These are phyloP conservation scores for Aegle marmelos DNA, from an alignment of 345 rosid genomes.

Conservation along the genomic window DNA sequence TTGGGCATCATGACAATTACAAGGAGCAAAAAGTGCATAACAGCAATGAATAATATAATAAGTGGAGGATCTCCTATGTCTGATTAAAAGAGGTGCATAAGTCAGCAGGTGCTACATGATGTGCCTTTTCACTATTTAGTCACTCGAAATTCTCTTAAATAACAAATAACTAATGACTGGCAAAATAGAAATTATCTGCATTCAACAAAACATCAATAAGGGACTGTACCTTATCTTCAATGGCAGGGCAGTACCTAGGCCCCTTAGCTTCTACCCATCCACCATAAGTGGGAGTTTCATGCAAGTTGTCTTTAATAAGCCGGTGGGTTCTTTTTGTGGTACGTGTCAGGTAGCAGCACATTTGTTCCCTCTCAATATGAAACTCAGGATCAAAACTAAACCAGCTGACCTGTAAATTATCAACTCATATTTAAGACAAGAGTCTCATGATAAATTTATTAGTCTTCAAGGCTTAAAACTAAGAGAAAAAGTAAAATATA, in stretches of 20 bases:
- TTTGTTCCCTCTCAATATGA: conserved; percentile 88
- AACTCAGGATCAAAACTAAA: conserved; percentile 91
- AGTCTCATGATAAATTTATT: conserved; percentile 9
- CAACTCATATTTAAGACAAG: conserved; percentile 20
- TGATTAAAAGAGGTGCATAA: not conserved
- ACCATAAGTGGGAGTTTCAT: conserved; percentile 98
- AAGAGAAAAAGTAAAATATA: not conserved
- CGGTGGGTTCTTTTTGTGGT: conserved; percentile 81
- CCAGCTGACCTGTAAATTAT: conserved; percentile 73
- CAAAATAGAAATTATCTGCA: not conserved
- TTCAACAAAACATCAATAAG: not conserved
- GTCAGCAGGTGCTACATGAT: not conserved
- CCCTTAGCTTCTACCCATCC: conserved; percentile 99
- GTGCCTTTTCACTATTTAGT: not conserved
- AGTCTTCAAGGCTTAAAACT: not conserved
- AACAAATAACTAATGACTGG: not conserved
- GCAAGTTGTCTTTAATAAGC: conserved; percentile 86
- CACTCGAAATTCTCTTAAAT: not conserved
- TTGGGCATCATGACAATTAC: not conserved
- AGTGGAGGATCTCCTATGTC: not conserved
- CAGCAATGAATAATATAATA: not conserved
- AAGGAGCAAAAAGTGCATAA: not conserved
- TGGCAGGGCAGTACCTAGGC: conserved; percentile 98
- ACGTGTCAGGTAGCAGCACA: conserved; percentile 93
- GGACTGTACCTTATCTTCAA: conserved; percentile 82